Evolutionary conservation across 140 eudicot species (phyloP).

Genomic region (Flaveria floridana): DNA sequence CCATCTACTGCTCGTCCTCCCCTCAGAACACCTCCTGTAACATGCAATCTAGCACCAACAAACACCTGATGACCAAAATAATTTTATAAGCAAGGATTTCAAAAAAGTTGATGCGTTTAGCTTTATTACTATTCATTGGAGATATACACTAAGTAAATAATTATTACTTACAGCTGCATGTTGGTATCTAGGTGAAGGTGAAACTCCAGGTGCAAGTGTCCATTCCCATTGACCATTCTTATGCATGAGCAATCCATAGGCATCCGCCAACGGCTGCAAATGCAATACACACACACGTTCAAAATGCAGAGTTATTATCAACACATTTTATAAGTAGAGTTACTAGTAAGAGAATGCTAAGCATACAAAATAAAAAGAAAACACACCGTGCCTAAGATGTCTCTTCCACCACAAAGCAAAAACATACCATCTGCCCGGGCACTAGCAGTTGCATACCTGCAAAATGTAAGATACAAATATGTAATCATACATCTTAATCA

Average conservation of each 20-base stretch:
- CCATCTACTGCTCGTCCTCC: constrained; percentile 89
- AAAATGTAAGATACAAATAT: constrained; percentile 19
- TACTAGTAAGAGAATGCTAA: constrained; percentile 10
- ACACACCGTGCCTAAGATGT: constrained; percentile 79
- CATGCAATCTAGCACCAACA: constrained; percentile 94
- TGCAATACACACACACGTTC: constrained; percentile 18
- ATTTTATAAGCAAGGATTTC: neutral
- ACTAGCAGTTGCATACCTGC: constrained; percentile 96
- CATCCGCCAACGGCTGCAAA: constrained; percentile 86
- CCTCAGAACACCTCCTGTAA: constrained; percentile 85
- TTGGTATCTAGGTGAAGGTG: constrained; percentile 92
- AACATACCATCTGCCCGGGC: constrained; percentile 97
- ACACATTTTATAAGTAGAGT: constrained; percentile 4
- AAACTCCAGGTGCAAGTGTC: constrained; percentile 98
- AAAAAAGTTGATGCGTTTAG: neutral
- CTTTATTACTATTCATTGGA: neutral
- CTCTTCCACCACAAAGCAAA: constrained; percentile 98
- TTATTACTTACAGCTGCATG: constrained; percentile 85
- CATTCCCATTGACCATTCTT: constrained; percentile 97
- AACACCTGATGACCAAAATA: constrained; percentile 57
- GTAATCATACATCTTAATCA: neutral
- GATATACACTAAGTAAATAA: neutral
- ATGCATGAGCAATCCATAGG: constrained; percentile 95
- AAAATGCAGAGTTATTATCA: neutral
- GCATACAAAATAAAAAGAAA: constrained; percentile 11